Evolutionary conservation across 306 rosid genomes (phyloP).

Genomic region (Abrus precatorius): DNA sequence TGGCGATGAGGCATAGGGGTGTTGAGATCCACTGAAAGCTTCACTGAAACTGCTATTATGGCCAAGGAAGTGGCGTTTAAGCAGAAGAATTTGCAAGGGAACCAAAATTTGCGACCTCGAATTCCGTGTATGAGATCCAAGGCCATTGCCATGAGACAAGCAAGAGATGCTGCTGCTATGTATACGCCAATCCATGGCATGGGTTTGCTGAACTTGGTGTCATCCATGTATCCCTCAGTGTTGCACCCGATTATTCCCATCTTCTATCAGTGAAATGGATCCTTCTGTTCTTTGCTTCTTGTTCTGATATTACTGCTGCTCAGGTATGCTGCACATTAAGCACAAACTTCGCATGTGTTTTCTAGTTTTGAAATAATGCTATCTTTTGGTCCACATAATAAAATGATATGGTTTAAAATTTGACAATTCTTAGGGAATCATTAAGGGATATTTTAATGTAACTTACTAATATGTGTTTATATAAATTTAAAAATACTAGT

Average conservation of each 20-base stretch:
- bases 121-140: constrained; percentile 69
- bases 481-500: neutral
- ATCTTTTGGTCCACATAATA: neutral
- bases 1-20: constrained; percentile 80
- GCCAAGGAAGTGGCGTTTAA: constrained; percentile 87
- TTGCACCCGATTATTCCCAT: constrained; percentile 70
- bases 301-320: neutral
- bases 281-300: neutral
- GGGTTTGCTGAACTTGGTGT: constrained; percentile 72
- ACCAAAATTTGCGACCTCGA: constrained; percentile 72
- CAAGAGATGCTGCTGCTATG: constrained; percentile 77
- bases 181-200: constrained; percentile 96
- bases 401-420: neutral
- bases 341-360: neutral
- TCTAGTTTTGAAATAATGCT: neutral
- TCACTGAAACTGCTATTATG: constrained; percentile 68
- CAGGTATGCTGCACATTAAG: neutral
- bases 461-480: neutral
- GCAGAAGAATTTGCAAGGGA: constrained; percentile 76
- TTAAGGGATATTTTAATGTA: neutral
- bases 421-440: neutral
- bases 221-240: constrained; percentile 64
- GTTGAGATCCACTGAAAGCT: constrained; percentile 81
- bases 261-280: constrained; percentile 1
- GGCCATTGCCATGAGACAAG: constrained; percentile 69